Percentiles rank a stretch among this genome's conserved stretches.
Evolutionary conservation across 2,329 filamentous ascomycete species (phyloP).

Genomic region (Neofusicoccum kwambonambiense): DNA sequence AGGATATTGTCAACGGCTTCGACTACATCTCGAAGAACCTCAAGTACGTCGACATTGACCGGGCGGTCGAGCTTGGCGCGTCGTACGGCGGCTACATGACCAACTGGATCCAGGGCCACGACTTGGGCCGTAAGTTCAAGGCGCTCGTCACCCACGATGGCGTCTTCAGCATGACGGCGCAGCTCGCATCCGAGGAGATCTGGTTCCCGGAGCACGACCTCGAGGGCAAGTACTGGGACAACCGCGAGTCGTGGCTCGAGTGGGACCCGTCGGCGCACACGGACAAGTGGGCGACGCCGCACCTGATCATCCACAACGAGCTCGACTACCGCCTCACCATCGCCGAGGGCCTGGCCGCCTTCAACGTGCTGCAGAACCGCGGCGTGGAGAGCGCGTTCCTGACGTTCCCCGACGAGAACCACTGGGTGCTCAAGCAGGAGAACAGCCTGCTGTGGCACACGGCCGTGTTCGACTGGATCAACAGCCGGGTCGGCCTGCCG

Average conservation of each 20-base stretch:
- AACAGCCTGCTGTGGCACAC: constrained; percentile 89
- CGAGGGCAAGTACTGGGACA: constrained; percentile 34
- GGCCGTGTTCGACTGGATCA: constrained; percentile 77
- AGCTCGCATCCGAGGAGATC: constrained; percentile 51
- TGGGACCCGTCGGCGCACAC: constrained; percentile 60
- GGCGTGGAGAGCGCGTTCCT: constrained; percentile 75
- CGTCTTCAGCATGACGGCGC: constrained; percentile 64
- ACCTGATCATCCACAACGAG: constrained; percentile 86
- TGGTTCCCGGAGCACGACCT: constrained; percentile 53
- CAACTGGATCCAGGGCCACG: constrained; percentile 88
- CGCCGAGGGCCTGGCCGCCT: constrained; percentile 78
- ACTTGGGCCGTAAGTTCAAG: constrained; percentile 79
- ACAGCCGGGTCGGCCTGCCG: constrained; percentile 55
- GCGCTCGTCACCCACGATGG: constrained; percentile 87
- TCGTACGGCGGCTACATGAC: constrained; percentile 47
- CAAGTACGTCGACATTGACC: constrained; percentile 65
- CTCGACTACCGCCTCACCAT: constrained; percentile 87
- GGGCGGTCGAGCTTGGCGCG: constrained; percentile 72
- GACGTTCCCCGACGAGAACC: constrained; percentile 77
- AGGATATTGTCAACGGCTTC: constrained; percentile 76
- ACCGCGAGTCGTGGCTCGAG: constrained; percentile 50
- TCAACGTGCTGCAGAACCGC: constrained; percentile 77
- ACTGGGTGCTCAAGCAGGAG: constrained; percentile 82
- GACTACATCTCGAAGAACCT: constrained; percentile 69
- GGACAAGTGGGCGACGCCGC: constrained; percentile 77